Conservation (phyloP, 495 filamentous ascomycete genomes). For the Tirmania nivea region DNA sequence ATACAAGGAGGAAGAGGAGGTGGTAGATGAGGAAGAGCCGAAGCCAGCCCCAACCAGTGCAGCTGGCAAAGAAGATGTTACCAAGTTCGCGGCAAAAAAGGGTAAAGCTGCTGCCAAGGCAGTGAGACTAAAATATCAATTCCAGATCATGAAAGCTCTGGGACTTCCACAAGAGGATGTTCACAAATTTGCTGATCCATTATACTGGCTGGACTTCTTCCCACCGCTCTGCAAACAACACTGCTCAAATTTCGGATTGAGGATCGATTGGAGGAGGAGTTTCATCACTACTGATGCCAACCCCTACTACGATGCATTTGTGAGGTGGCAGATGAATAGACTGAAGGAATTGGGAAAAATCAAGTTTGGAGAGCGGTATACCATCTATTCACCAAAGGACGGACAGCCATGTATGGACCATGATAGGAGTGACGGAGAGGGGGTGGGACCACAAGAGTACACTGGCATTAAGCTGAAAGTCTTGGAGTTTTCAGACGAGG, state of each 20-base stretch:
- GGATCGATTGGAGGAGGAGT: constrained; percentile 79
- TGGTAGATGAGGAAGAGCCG: constrained; percentile 19
- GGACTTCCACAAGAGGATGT: constrained; percentile 73
- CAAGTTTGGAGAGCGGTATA: constrained; percentile 82
- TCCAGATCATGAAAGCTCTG: constrained; percentile 71
- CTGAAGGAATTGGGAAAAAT: constrained; percentile 81
- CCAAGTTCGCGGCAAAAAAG: constrained; percentile 86
- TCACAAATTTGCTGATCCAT: constrained; percentile 70
- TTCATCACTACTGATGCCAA: constrained; percentile 94
- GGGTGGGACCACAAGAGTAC: constrained; percentile 77
- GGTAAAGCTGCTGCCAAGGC: constrained; percentile 81
- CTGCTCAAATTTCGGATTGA: constrained; percentile 58
- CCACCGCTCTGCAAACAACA: constrained; percentile 63
- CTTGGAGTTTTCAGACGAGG: constrained; percentile 60
- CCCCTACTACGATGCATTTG: constrained; percentile 89
- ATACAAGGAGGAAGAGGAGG: constrained; percentile 40
- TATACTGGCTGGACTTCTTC: constrained; percentile 75
- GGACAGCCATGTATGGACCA: constrained; percentile 97
- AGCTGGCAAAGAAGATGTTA: constrained; percentile 42
- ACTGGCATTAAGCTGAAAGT: constrained; percentile 76
- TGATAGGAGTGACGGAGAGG: constrained; percentile 80
- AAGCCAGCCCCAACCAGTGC: constrained; percentile 14
- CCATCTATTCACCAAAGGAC: constrained; percentile 89
- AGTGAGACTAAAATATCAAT: constrained; percentile 68
- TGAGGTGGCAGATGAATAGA: constrained; percentile 93